Conservation (phyloP, 495 filamentous ascomycete species). For the Aspergillus conjunctus region DNA sequence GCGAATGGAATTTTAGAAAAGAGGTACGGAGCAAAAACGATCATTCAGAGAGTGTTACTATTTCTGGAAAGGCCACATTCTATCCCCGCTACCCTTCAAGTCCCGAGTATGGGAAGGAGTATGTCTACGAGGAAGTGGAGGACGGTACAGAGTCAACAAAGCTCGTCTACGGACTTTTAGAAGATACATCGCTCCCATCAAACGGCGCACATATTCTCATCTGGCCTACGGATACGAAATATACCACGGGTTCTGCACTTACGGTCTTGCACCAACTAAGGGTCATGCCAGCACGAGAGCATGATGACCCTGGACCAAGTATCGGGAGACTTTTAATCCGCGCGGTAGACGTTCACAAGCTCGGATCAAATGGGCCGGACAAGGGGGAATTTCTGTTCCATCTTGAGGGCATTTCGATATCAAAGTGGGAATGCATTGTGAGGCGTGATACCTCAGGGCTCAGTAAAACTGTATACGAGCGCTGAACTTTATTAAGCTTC, state of each 20-base stretch:
- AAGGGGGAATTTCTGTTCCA: constrained; percentile 32
- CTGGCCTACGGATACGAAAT: background rate
- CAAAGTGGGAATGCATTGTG: constrained; percentile 29
- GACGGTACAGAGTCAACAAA: background rate
- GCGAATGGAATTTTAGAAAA: constrained; percentile 64
- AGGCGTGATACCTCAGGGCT: background rate
- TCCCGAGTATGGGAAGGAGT: constrained; percentile 32
- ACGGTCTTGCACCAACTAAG: constrained; percentile 11
- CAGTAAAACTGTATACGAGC: background rate
- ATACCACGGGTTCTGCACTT: background rate
- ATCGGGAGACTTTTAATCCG: constrained; percentile 7
- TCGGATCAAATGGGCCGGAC: background rate
- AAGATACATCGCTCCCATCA: constrained; percentile 9
- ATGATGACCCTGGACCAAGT: background rate
- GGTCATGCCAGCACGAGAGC: background rate
- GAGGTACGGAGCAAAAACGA: background rate
- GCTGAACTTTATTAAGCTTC: background rate
- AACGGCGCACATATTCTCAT: constrained; percentile 5
- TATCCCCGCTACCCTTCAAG: constrained; percentile 51
- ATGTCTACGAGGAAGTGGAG: constrained; percentile 32
- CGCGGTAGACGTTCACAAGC: background rate
- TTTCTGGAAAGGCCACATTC: constrained; percentile 64
- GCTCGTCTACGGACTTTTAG: constrained; percentile 12
- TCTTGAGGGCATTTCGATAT: constrained; percentile 38
- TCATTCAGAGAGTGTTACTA: background rate